Base-by-base conservation (phyloP, 2,329 filamentous ascomycete species). In the Diaporthe citriasiana region DNA sequence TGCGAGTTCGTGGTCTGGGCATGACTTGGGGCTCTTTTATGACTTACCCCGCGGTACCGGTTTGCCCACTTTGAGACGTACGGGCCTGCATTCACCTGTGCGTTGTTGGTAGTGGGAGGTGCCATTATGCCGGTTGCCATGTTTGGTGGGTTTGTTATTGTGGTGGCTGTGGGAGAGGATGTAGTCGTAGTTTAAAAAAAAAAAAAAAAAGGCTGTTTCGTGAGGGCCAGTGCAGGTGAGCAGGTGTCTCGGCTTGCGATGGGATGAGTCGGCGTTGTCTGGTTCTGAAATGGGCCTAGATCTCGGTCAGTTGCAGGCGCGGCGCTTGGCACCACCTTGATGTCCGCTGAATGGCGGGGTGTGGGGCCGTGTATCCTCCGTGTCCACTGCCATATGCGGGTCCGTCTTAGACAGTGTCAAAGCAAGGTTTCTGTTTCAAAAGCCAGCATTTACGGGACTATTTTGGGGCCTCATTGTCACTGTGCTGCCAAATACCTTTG, bases 41-140 rank as follows among this genome's bases (percentile, higher is more conserved):
- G 51, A 75, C 87, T 80, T 87, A 93, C 92, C 80, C 91, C 90
- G 81, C 89, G 88, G 83, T 91, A 92, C 78, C 90, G 84, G 51
- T 86, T 86, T 35, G 89, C 89, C 89, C 88, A 91, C 80, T 89
- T 88, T 60, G 88, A 90, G 76, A 87, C 84, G 76, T 87, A 87
- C 15, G 87, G 83, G 55, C 68, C 50, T 65, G 60, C 47, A 42
- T 76, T 84, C 42, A 74, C 74, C 69, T 73, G 71, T 69, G 66
- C 66, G 56, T 77, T 63, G 75, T 38, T 68, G 35, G 56, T 59
- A 38, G 76, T 72, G 71, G 78, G 74, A 75, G 79, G 80, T 42
- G 79, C 73, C 84, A 86, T 85, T 75, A 81, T 78, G 73, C 80
- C 80, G 63, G 72, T 74, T 63, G 83, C 78, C 83, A 85, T 85